A percentile compares a stretch with the other conserved stretches of the same genome.
Evolutionary conservation across 2,329 filamentous ascomycete species (phyloP).

Genomic region (Aureobasidium sp.): DNA sequence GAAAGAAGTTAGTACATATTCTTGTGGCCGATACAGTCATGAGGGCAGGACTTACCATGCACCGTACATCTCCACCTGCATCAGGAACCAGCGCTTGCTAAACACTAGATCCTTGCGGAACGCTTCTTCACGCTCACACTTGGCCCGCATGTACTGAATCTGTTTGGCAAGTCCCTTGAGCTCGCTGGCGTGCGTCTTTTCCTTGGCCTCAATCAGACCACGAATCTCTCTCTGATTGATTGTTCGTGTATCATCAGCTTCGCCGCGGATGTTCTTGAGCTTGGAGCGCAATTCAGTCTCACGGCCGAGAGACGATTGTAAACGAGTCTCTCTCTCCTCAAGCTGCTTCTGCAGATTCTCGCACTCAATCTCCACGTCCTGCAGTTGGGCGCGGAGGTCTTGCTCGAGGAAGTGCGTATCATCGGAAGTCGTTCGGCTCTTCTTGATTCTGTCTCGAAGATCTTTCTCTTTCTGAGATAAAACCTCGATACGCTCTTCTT

Average conservation of each 20-base stretch:
- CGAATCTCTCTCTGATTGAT: constrained; percentile 25
- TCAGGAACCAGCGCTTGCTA: constrained; percentile 74
- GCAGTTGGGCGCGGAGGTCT: constrained; percentile 30
- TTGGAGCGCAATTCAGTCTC: constrained; percentile 30
- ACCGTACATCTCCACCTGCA: constrained; percentile 74
- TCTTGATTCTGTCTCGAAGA: constrained; percentile 25
- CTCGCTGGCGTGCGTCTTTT: constrained; percentile 64
- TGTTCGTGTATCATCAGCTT: constrained; percentile 18
- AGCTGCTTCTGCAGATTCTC: constrained; percentile 31
- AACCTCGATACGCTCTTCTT: constrained; percentile 30
- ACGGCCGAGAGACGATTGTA: constrained; percentile 23
- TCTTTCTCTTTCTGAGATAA: constrained; percentile 36
- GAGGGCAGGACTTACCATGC: constrained; percentile 65
- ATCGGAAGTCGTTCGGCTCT: constrained; percentile 19
- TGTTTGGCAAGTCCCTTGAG: constrained; percentile 78
- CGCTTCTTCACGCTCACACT: constrained; percentile 68
- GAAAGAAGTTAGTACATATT: background rate
- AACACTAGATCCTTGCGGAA: constrained; percentile 75
- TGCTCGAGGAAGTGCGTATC: constrained; percentile 30
- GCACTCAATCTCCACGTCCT: constrained; percentile 34
- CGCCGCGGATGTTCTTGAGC: constrained; percentile 22
- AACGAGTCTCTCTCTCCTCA: constrained; percentile 24
- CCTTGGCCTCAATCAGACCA: constrained; percentile 35
- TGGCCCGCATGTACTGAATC: constrained; percentile 81
- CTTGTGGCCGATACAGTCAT: background rate